Conservation (phyloP, 352 stramenopile genomes). For the Phytophthora cryptogea region DNA sequence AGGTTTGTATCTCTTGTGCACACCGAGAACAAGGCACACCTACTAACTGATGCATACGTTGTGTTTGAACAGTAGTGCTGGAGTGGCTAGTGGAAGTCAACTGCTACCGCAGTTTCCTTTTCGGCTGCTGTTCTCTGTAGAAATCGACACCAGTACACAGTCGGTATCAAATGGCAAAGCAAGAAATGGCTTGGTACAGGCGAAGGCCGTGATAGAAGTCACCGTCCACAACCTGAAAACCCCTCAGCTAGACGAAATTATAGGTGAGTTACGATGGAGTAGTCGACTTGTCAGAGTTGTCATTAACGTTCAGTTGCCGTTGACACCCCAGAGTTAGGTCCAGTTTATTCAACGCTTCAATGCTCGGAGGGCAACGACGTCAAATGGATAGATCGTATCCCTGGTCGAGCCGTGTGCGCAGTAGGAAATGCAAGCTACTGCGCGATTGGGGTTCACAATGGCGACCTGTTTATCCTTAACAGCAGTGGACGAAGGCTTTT, state of each 20-base stretch:
- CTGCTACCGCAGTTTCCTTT: conserved; percentile 65
- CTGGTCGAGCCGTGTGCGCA: conserved; percentile 56
- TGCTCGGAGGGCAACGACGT: conserved; percentile 54
- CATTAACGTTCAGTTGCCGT: conserved; percentile 1
- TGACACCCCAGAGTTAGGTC: conserved; percentile 49
- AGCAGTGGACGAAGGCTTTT: conserved; percentile 71
- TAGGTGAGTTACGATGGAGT: conserved; percentile 38
- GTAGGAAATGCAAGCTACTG: conserved; percentile 72
- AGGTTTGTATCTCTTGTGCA: conserved; percentile 38
- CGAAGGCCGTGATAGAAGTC: conserved; percentile 56
- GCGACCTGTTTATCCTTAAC: conserved; percentile 72
- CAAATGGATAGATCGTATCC: conserved; percentile 85
- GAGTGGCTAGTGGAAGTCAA: conserved; percentile 28
- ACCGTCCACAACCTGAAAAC: conserved; percentile 71
- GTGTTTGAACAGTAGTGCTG: conserved; percentile 22
- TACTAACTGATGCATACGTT: conserved; percentile 16
- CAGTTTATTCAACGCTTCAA: conserved; percentile 75
- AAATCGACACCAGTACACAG: conserved; percentile 50
- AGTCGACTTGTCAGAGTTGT: not conserved
- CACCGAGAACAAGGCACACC: not conserved
- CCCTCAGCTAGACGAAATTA: conserved; percentile 41
- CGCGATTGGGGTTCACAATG: conserved; percentile 61
- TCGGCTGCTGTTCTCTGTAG: conserved; percentile 63
- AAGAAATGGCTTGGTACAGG: conserved; percentile 8
- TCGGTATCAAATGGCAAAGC: conserved; percentile 2